phyloP scores from a whole-genome alignment of 148 eudicot species.

The Heliamphora exappendiculata region DNA sequence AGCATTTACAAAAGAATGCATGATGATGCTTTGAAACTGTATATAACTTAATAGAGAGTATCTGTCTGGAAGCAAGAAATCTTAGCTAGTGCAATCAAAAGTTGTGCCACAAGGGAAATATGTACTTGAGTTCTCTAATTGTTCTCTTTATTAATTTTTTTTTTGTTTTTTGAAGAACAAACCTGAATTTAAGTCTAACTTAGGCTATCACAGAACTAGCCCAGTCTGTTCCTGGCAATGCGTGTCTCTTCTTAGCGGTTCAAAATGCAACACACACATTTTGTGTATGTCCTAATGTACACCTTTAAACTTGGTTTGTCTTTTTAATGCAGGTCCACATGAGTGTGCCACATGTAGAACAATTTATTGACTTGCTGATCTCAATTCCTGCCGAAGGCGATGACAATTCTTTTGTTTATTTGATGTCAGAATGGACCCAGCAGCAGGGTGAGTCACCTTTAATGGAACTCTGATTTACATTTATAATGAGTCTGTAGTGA shows the following conservation, averaged over 20 bases:
- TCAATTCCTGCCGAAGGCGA: conserved; percentile 64
- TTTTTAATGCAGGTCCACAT: conserved; percentile 66
- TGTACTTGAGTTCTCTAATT: background rate
- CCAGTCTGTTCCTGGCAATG: background rate
- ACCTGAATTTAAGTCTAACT: background rate
- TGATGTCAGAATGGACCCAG: conserved; percentile 88
- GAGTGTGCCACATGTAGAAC: conserved; percentile 77
- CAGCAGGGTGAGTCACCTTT: conserved; percentile 60
- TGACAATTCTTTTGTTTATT: conserved; percentile 59
- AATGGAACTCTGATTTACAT: background rate
- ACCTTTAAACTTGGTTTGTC: background rate
- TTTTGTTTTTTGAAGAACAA: background rate
- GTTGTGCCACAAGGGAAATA: background rate
- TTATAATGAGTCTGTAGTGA: background rate
- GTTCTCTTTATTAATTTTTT: background rate
- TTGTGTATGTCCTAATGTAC: background rate
- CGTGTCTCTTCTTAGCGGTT: background rate
- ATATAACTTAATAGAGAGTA: background rate
- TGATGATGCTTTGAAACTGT: background rate
- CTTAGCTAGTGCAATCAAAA: background rate
- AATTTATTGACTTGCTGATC: conserved; percentile 76
- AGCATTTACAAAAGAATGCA: background rate
- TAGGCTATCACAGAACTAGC: background rate
- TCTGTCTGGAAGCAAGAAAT: background rate
- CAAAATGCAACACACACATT: background rate